Conservation (phyloP, 768 basidiomycete genomes). For the Suillus placidus region DNA sequence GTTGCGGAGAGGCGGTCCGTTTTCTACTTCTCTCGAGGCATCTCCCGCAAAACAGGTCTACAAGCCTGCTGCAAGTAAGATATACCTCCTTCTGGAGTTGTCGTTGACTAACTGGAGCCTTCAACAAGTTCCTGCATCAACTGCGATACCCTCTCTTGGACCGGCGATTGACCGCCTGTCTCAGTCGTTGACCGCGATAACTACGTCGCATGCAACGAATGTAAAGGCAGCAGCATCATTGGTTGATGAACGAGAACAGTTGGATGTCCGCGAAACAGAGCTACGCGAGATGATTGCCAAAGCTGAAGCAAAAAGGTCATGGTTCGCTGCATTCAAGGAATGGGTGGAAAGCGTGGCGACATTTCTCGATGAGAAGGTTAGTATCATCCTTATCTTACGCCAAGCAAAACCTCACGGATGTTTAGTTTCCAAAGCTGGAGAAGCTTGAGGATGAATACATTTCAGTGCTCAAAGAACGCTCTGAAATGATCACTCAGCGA, state of each 20-base stretch:
- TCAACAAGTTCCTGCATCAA: slow-evolving; percentile 62
- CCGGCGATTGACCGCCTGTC: slow-evolving; percentile 64
- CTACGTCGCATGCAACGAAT: slow-evolving; percentile 68
- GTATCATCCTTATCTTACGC: slow-evolving; percentile 13
- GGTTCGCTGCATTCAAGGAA: slow-evolving; percentile 78
- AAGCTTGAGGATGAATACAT: slow-evolving; percentile 75
- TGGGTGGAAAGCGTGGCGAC: slow-evolving; percentile 82
- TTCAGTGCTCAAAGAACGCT: slow-evolving; percentile 73
- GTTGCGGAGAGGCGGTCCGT: slow-evolving; percentile 71
- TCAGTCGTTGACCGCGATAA: slow-evolving; percentile 59
- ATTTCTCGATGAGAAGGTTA: slow-evolving; percentile 89
- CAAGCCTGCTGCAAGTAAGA: slow-evolving; percentile 71
- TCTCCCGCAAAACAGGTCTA: slow-evolving; percentile 58
- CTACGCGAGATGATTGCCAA: slow-evolving; percentile 73
- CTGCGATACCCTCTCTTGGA: slow-evolving; percentile 64
- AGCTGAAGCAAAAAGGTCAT: slow-evolving; percentile 78
- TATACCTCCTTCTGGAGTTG: slow-evolving; percentile 5
- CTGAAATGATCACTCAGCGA: slow-evolving; percentile 67
- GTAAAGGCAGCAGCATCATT: slow-evolving; percentile 58
- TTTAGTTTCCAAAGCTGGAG: slow-evolving; percentile 77
- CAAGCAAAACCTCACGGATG: background rate
- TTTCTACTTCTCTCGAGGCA: slow-evolving; percentile 37
- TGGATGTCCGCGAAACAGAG: slow-evolving; percentile 70
- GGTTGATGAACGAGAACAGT: slow-evolving; percentile 61
- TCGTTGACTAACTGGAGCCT: slow-evolving; percentile 16